Evolutionary conservation across 202 grass and related monocot species (phyloP).

Genomic region (Dendrocalamus latiflorus): DNA sequence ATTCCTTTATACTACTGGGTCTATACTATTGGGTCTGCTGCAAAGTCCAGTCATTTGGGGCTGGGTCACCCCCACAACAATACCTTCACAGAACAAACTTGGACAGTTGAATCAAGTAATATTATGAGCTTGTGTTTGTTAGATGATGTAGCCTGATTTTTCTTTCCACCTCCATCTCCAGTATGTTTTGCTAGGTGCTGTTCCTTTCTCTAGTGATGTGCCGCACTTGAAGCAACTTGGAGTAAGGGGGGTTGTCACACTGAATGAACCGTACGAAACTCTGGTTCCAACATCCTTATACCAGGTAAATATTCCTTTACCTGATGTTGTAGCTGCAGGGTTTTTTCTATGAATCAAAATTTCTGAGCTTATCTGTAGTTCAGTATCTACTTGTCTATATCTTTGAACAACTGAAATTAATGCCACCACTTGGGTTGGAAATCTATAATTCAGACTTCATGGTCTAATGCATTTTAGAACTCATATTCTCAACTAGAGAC

Average conservation of each 20-base stretch:
- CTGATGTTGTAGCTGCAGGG: not conserved
- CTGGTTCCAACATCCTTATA: slow-evolving; percentile 56
- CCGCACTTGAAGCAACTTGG: slow-evolving; percentile 42
- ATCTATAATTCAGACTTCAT: not conserved
- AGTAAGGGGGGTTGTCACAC: slow-evolving; percentile 52
- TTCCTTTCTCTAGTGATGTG: slow-evolving; percentile 55
- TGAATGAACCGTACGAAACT: slow-evolving; percentile 65
- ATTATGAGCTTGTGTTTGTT: not conserved
- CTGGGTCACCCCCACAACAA: too few relatives aligned
- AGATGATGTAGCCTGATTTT: not conserved
- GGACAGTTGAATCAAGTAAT: not conserved
- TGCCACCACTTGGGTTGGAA: not conserved
- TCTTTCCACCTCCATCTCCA: slow-evolving; percentile 14
- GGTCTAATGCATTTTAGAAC: not conserved
- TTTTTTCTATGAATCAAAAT: not conserved
- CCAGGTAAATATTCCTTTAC: slow-evolving; percentile 29
- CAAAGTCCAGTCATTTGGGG: too few relatives aligned
- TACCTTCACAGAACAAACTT: not conserved
- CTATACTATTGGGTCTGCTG: too few relatives aligned
- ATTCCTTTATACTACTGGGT: too few relatives aligned
- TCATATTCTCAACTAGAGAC: not conserved
- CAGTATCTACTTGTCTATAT: not conserved
- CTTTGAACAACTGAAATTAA: not conserved
- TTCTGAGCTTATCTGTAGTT: not conserved
- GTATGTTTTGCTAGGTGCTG: slow-evolving; percentile 59